Base-by-base conservation (phyloP, 345 rosid species). In the Pistacia vera region DNA sequence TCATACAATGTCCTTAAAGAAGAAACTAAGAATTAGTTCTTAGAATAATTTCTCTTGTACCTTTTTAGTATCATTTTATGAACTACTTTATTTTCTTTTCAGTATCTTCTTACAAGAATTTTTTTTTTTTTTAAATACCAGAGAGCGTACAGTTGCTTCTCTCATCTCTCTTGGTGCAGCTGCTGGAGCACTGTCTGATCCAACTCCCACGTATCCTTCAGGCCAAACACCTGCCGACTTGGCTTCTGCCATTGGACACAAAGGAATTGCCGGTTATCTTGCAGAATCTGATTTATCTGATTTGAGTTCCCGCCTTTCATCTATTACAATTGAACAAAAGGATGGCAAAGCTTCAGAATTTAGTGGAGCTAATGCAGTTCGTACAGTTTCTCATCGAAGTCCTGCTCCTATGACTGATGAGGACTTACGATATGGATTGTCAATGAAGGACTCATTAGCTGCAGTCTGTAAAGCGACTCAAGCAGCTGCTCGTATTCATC, bases 241-340 rank as follows among this genome's bases (percentile, higher is more conserved):
- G 57, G 57, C 57, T 54, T 54, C 57, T 54, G 20, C 17, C 62
- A 90, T 86, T 70, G 96, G 96, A 59, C 93, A 93, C 85, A 95
- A 92, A 88, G 99, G 98, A 79, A 95, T 92, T 61, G 90, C 98
- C 55, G 99, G 93, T 71, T 95, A 86, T 83, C 99, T 95, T 77
- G 96, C 99, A 36, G 99, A 92, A 74, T 90, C 83, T 80, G 81
- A 41, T 41, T 41, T 41, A 41, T 41, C 46, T 41, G 46, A 88
- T 75, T 78, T 92, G 83, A 85, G 90, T 51, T 73, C 88, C 9
- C 93, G 86, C 59, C 87, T 93, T 70, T 70, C 82, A 49, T 79
- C 83, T 62, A 91, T 95, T 77, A 81, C 83, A 81, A 79, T 95
- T 77, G 85, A 89, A 64, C 85, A 84, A 12, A 76, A 73, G 74